Evolutionary conservation across 1,284 basidiomycete species (phyloP).

Genomic region (Mycosarcoma mackinlayi): DNA sequence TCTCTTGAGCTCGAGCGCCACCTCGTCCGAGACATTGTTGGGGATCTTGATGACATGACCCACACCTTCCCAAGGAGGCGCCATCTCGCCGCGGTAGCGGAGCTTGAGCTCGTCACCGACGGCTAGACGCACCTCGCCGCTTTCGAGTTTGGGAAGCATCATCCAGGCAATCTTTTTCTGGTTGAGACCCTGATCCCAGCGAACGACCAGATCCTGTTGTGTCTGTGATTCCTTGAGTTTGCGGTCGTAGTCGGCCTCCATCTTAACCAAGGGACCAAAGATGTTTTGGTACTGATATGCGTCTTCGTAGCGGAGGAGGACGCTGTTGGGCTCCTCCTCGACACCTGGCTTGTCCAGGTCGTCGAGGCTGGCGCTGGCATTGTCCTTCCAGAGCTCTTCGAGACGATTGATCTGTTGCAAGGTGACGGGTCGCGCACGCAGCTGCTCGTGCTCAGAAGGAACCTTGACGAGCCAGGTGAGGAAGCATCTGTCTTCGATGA

Average conservation of each 20-base stretch:
- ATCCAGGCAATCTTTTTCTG: constrained; percentile 99
- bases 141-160: constrained; percentile 92
- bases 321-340: constrained; percentile 82
- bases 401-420: constrained; percentile 96
- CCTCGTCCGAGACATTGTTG: constrained; percentile 99
- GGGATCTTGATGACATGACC: constrained; percentile 99
- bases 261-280: constrained; percentile 97
- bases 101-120: constrained; percentile 95
- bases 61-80: constrained; percentile 86
- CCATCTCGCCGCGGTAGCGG: constrained; percentile 86
- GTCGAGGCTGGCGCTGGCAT: constrained; percentile 90
- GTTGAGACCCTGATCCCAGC: constrained; percentile 98
- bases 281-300: constrained; percentile 99
- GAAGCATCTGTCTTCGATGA: constrained; percentile 98
- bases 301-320: constrained; percentile 89
- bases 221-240: constrained; percentile 97
- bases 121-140: constrained; percentile 94
- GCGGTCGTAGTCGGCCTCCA: constrained; percentile 99
- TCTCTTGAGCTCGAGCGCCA: constrained; percentile 89
- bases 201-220: constrained; percentile 91
- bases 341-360: constrained; percentile 89
- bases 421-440: constrained; percentile 93
- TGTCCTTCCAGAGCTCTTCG: constrained; percentile 98
- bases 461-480: constrained; percentile 98
- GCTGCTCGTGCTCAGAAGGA: constrained; percentile 92